Evolutionary conservation across 139 green algal genomes (phyloP).

Genomic region (Coelastrella sp.): DNA sequence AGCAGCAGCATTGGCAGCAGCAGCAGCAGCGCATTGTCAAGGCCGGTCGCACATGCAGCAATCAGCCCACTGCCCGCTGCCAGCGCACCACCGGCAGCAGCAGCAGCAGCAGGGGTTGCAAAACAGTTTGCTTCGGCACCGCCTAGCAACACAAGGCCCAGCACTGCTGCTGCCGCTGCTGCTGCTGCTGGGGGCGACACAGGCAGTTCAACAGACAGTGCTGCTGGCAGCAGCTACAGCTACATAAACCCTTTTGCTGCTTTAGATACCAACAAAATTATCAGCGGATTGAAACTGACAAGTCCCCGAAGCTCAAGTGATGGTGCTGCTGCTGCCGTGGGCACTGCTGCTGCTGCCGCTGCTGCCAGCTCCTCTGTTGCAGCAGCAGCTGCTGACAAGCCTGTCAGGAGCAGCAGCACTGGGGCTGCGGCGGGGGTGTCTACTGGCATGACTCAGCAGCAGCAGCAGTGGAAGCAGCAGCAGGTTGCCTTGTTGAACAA

Average conservation of each 20-base stretch:
- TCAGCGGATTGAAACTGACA: not conserved
- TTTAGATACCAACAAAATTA: slow-evolving; percentile 27
- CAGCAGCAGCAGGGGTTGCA: not conserved
- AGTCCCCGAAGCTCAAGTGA: not conserved
- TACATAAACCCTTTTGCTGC: slow-evolving; percentile 43
- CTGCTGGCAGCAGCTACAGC: not conserved
- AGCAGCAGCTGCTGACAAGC: not conserved
- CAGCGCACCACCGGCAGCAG: not conserved
- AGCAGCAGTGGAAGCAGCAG: slow-evolving; percentile 15
- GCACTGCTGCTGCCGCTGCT: not conserved
- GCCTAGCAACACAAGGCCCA: not conserved
- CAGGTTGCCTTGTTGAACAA: slow-evolving; percentile 22
- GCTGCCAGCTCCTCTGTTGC: not conserved
- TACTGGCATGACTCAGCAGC: not conserved
- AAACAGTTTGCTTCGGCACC: not conserved
- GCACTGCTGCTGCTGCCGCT: not conserved
- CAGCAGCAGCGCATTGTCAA: not conserved
- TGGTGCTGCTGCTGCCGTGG: slow-evolving; percentile 1
- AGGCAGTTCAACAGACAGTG: slow-evolving; percentile 30
- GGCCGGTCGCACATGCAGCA: not conserved
- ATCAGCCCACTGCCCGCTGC: not conserved
- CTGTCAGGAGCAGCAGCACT: not conserved
- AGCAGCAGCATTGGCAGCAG: not conserved
- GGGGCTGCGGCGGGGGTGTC: not conserved
- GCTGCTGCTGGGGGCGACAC: slow-evolving; percentile 28